These are phyloP conservation scores for Phytopythium sindhum DNA, from an alignment of 352 stramenopile genomes.

Conservation along the genomic window DNA sequence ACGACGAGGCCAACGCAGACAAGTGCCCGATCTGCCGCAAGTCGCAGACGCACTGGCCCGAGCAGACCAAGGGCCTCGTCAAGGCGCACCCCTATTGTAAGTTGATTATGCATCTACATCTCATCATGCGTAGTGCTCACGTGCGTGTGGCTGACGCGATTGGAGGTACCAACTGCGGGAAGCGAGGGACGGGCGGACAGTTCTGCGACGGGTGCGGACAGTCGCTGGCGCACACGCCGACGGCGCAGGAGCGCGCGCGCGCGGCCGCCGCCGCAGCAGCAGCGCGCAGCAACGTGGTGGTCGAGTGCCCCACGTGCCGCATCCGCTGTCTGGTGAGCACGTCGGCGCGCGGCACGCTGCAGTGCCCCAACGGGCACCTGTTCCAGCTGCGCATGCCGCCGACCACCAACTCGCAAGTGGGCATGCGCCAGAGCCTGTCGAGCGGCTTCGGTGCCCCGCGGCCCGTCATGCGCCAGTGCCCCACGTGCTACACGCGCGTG, in stretches of 20 bases:
- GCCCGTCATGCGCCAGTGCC: conserved; percentile 81
- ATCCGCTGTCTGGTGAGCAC: conserved; percentile 80
- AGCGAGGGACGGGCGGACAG: conserved; percentile 63
- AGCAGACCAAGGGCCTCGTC: conserved; percentile 80
- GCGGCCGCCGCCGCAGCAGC: conserved; percentile 44
- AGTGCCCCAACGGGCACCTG: conserved; percentile 72
- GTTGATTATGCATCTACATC: too few species aligned
- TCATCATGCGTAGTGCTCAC: too few species aligned
- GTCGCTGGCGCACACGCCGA: conserved; percentile 67
- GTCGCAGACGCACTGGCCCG: conserved; percentile 77
- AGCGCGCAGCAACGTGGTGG: conserved; percentile 65
- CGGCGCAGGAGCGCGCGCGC: conserved; percentile 61
- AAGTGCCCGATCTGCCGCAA: conserved; percentile 89
- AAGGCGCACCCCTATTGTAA: conserved; percentile 85
- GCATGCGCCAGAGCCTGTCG: conserved; percentile 33
- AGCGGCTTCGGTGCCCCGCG: conserved; percentile 22
- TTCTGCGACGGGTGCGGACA: conserved; percentile 76
- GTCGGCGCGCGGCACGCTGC: conserved; percentile 60
- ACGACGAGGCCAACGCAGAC: conserved; percentile 86
- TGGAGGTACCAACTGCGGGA: conserved; percentile 68
- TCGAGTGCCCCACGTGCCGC: conserved; percentile 69
- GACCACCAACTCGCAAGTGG: conserved; percentile 35
- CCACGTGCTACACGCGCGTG: conserved; percentile 84
- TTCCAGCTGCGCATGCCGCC: conserved; percentile 72
- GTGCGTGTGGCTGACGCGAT: too few species aligned